Percentiles rank a stretch among this genome's conserved stretches.
Conservation (phyloP, 2,329 filamentous ascomycete species). For the Colletotrichum tofieldiae region DNA sequence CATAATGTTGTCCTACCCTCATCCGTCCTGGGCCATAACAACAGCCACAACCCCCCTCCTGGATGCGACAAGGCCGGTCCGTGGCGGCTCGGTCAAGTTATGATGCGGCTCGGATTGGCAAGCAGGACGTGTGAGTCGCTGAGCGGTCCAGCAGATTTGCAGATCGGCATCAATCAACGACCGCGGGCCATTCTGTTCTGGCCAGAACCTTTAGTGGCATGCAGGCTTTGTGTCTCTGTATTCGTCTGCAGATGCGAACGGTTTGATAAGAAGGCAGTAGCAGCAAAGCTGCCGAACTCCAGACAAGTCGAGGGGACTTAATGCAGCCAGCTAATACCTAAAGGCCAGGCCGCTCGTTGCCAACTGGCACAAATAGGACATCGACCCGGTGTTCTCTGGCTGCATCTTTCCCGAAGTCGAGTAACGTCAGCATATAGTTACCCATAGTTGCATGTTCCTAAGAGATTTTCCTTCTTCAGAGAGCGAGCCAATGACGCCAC, state of each 20-base stretch:
- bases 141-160: conserved; percentile 10
- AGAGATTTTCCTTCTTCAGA: background rate
- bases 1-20: conserved; percentile 48
- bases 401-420: conserved; percentile 24
- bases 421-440: conserved; percentile 35
- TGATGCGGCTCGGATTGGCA: conserved; percentile 21
- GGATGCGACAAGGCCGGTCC: conserved; percentile 7
- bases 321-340: conserved; percentile 5
- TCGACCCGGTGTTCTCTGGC: conserved; percentile 13
- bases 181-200: background rate
- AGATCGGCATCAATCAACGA: background rate
- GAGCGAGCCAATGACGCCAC: conserved; percentile 33
- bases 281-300: background rate
- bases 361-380: conserved; percentile 27
- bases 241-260: background rate
- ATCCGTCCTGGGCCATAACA: background rate
- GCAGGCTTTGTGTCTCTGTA: background rate
- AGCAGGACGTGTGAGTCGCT: background rate
- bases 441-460: conserved; percentile 21
- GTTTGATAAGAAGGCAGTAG: background rate
- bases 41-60: conserved; percentile 20
- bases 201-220: background rate
- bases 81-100: conserved; percentile 31
- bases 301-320: background rate
- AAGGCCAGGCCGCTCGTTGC: conserved; percentile 14